These are phyloP conservation scores for Clonostachys solani DNA, from an alignment of 2,329 filamentous ascomycete genomes.

Conservation along the genomic window DNA sequence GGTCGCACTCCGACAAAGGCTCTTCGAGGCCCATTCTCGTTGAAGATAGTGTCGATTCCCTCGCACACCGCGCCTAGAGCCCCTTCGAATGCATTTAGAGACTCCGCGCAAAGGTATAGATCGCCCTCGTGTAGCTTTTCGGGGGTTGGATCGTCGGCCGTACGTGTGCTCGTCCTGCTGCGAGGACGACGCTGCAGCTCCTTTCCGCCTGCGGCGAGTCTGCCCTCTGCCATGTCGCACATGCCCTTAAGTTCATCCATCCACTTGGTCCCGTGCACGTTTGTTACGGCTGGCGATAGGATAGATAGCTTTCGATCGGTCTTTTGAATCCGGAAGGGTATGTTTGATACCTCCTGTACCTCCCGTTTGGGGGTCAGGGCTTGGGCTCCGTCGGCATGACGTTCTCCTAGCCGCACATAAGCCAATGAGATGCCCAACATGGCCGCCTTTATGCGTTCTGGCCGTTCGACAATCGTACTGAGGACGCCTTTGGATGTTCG, in stretches of 20 bases:
- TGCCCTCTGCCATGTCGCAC: constrained; percentile 76
- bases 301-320: constrained; percentile 69
- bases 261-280: constrained; percentile 88
- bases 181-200: constrained; percentile 67
- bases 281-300: constrained; percentile 73
- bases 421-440: constrained; percentile 79
- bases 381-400: constrained; percentile 67
- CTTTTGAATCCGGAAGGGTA: constrained; percentile 83
- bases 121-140: constrained; percentile 79
- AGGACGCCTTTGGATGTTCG: constrained; percentile 69
- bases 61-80: constrained; percentile 91
- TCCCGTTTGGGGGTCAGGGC: constrained; percentile 62
- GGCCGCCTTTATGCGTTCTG: constrained; percentile 82
- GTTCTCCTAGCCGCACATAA: constrained; percentile 83
- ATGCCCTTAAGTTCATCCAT: constrained; percentile 87
- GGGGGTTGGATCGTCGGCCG: constrained; percentile 30
- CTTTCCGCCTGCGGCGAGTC: constrained; percentile 71
- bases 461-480: constrained; percentile 84
- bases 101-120: constrained; percentile 85
- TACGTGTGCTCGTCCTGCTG: constrained; percentile 43
- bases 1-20: constrained; percentile 92
- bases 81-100: constrained; percentile 81
- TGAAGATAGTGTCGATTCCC: constrained; percentile 82
- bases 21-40: constrained; percentile 54
- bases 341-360: constrained; percentile 46